Conservation (phyloP, 805 yeast species). For the Cyberlindnera sargentensis region DNA sequence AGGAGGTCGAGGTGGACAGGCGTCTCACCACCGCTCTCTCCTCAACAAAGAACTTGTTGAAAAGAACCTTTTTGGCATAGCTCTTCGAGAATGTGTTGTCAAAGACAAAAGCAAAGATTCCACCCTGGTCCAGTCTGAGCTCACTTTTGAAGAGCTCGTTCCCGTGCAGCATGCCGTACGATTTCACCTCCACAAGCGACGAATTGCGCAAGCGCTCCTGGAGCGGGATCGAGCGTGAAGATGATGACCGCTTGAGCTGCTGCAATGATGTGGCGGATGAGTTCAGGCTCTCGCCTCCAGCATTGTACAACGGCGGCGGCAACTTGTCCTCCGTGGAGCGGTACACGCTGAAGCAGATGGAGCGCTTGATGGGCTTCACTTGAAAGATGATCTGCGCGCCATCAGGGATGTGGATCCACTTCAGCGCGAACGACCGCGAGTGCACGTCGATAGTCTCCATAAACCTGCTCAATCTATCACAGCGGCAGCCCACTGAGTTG, state of each 20-base stretch:
- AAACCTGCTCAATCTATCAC: too few species aligned
- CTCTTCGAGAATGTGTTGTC: conserved; percentile 89
- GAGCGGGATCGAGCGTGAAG: conserved; percentile 33
- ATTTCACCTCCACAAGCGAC: conserved; percentile 43
- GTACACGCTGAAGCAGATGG: conserved; percentile 38
- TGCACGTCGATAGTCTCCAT: conserved; percentile 93
- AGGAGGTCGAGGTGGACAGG: conserved; percentile 14
- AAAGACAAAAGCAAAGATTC: conserved; percentile 80
- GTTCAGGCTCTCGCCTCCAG: conserved; percentile 13
- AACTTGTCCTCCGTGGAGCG: conserved; percentile 15
- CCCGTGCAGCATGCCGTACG: conserved; percentile 51
- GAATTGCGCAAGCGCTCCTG: conserved; percentile 52
- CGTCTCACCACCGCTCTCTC: conserved; percentile 11
- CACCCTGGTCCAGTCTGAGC: conserved; percentile 52
- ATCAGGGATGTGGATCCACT: conserved; percentile 81
- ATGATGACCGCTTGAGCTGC: conserved; percentile 22
- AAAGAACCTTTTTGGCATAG: conserved; percentile 72
- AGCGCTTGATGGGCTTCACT: conserved; percentile 67
- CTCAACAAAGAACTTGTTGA: conserved; percentile 35
- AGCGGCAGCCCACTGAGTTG: too few species aligned
- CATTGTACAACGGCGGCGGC: conserved; percentile 19
- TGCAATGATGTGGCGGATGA: conserved; percentile 19
- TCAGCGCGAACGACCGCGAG: conserved; percentile 79
- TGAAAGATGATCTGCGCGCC: conserved; percentile 68
- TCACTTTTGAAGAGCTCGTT: conserved; percentile 59